A percentile compares a stretch with the other conserved stretches of the same genome.
Evolutionary conservation across 2,329 filamentous ascomycete genomes (phyloP).

Genomic region (Botrytis fabae): DNA sequence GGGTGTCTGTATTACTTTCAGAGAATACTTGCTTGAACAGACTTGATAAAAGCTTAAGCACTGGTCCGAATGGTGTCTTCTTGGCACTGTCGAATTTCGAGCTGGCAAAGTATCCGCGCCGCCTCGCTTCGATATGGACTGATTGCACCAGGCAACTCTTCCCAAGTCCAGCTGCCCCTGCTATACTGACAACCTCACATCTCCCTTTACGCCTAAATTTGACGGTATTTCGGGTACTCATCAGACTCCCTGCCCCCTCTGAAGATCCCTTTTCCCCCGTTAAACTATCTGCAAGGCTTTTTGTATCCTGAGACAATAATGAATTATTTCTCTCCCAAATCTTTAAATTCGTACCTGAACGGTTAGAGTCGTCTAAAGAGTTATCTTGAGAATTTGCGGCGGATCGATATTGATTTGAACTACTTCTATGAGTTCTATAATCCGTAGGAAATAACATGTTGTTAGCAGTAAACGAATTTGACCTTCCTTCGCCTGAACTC

Average conservation of each 20-base stretch:
- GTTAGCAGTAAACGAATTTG: slow-evolving; percentile 28
- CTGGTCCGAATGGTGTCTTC: slow-evolving; percentile 61
- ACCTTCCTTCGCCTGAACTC: slow-evolving; percentile 55
- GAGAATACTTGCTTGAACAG: slow-evolving; percentile 68
- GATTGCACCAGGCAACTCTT: slow-evolving; percentile 66
- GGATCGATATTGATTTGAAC: slow-evolving; percentile 30
- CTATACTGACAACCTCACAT: slow-evolving; percentile 62
- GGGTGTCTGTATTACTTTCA: slow-evolving; percentile 64
- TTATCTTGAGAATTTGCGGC: slow-evolving; percentile 32
- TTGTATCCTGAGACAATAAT: slow-evolving; percentile 29
- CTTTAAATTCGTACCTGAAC: slow-evolving; percentile 24
- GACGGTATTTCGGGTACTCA: slow-evolving; percentile 33
- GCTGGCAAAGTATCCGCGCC: slow-evolving; percentile 64
- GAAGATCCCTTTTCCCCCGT: slow-evolving; percentile 28
- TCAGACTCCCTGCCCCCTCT: slow-evolving; percentile 38
- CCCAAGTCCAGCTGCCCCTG: slow-evolving; percentile 63
- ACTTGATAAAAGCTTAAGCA: slow-evolving; percentile 64
- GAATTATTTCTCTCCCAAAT: slow-evolving; percentile 38
- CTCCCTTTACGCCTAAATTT: slow-evolving; percentile 63
- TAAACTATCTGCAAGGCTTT: slow-evolving; percentile 32
- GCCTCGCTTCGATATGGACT: slow-evolving; percentile 59
- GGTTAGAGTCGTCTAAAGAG: slow-evolving; percentile 31
- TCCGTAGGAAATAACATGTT: slow-evolving; percentile 22
- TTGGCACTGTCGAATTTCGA: slow-evolving; percentile 65
- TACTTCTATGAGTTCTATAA: slow-evolving; percentile 22